Evolutionary conservation across 2,329 filamentous ascomycete genomes (phyloP).

Genomic region (Pyrenophora teres): DNA sequence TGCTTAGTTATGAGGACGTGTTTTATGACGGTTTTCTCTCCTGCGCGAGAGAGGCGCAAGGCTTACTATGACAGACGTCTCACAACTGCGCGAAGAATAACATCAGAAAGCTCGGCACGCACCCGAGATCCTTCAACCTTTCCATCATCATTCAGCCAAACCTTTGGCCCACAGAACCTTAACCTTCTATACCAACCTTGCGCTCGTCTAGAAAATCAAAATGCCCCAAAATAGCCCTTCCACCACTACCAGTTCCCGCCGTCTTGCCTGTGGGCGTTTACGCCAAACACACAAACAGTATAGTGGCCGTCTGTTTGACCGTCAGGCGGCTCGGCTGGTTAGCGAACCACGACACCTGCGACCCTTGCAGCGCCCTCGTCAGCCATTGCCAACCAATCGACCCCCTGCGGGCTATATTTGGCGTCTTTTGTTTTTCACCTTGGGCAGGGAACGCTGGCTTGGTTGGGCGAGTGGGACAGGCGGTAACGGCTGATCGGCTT

Average conservation of each 20-base stretch:
- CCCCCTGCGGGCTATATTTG: slow-evolving; percentile 23
- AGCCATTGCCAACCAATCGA: slow-evolving; percentile 12
- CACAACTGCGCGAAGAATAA: neutral
- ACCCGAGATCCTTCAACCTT: no score
- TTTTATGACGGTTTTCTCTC: no score
- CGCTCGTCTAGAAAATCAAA: neutral
- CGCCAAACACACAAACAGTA: neutral
- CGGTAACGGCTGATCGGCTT: slow-evolving; percentile 11
- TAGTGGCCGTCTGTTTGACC: neutral
- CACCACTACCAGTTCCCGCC: neutral
- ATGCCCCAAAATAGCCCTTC: slow-evolving; percentile 4
- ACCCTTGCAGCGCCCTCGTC: neutral
- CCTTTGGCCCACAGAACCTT: neutral
- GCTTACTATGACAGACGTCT: neutral
- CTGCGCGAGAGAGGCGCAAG: neutral
- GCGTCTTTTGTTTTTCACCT: slow-evolving; percentile 14
- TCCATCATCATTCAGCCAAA: neutral
- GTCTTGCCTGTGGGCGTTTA: slow-evolving; percentile 6
- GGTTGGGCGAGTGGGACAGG: slow-evolving; percentile 14
- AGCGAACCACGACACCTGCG: slow-evolving; percentile 14
- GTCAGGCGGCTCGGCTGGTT: slow-evolving; percentile 18
- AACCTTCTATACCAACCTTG: neutral
- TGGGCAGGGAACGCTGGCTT: neutral
- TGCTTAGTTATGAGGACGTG: no score
- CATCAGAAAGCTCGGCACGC: neutral